Percentiles rank a stretch among this genome's conserved stretches.
These are phyloP conservation scores for Pythium scleroteichum DNA, from an alignment of 352 stramenopile genomes.

Conservation along the genomic window DNA sequence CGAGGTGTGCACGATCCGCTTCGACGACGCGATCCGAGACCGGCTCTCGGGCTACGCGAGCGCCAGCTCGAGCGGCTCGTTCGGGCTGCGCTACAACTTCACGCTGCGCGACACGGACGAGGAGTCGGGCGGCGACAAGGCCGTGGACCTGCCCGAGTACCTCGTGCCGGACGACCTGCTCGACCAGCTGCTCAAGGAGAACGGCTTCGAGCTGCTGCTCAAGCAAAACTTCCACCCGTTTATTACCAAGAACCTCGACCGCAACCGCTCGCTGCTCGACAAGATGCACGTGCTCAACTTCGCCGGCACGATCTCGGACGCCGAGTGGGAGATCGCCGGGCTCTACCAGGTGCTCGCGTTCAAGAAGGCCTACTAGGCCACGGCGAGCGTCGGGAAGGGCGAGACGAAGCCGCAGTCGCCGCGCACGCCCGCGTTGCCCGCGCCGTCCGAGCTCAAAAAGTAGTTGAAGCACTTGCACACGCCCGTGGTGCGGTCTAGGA, in stretches of 20 bases:
- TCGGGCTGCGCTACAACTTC: slow-evolving; percentile 91
- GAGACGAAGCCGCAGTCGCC: slow-evolving; percentile 92
- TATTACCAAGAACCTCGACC: slow-evolving; percentile 71
- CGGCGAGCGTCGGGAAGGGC: slow-evolving; percentile 55
- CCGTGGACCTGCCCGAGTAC: slow-evolving; percentile 91
- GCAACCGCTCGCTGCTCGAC: slow-evolving; percentile 67
- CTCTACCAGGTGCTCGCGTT: slow-evolving; percentile 87
- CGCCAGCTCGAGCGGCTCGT: slow-evolving; percentile 45
- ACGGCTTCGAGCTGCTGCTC: slow-evolving; percentile 77
- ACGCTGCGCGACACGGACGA: slow-evolving; percentile 82
- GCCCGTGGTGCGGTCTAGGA: slow-evolving; percentile 56
- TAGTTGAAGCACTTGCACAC: slow-evolving; percentile 73
- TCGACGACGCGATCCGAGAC: slow-evolving; percentile 56
- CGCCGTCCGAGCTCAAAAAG: slow-evolving; percentile 75
- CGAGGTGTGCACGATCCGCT: slow-evolving; percentile 78
- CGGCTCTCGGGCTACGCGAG: slow-evolving; percentile 42
- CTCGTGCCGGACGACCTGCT: slow-evolving; percentile 87
- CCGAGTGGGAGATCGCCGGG: slow-evolving; percentile 85
- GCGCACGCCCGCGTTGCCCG: slow-evolving; percentile 68
- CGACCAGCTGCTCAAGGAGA: slow-evolving; percentile 54
- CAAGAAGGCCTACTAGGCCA: slow-evolving; percentile 73
- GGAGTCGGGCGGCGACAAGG: slow-evolving; percentile 59
- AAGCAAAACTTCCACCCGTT: slow-evolving; percentile 89
- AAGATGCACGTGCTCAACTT: slow-evolving; percentile 91
- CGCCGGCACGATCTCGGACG: slow-evolving; percentile 77